phyloP scores from a whole-genome alignment of 2,329 filamentous ascomycete genomes.

The Orbilia javanica region DNA sequence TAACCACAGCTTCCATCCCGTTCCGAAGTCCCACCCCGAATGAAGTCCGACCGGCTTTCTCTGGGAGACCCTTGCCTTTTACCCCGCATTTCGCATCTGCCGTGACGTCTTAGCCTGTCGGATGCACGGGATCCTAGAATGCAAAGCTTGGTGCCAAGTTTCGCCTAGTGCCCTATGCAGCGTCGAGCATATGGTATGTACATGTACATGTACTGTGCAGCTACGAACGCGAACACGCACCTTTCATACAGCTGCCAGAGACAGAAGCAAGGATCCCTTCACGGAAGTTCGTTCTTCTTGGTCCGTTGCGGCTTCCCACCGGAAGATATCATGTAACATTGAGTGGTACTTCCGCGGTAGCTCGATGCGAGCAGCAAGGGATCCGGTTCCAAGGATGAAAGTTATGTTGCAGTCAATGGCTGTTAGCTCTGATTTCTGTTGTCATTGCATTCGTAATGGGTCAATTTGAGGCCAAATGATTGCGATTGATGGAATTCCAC shows the following conservation, averaged over 20 bases:
- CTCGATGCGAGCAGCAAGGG: background rate
- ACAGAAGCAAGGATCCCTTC: conserved; percentile 14
- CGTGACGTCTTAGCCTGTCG: conserved; percentile 45
- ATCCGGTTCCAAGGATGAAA: background rate
- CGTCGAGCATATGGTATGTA: background rate
- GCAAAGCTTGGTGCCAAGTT: conserved; percentile 47
- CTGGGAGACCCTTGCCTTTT: conserved; percentile 16
- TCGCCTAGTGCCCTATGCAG: conserved; percentile 41
- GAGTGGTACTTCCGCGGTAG: background rate
- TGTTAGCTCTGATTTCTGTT: background rate
- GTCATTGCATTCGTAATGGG: background rate
- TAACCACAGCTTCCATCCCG: conserved; percentile 9
- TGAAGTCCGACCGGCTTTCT: conserved; percentile 3
- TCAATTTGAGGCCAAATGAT: conserved; percentile 22
- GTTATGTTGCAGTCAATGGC: conserved; percentile 11
- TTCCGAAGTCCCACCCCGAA: conserved; percentile 24
- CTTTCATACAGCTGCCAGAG: background rate
- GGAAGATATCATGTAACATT: conserved; percentile 26
- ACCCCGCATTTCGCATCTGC: conserved; percentile 57
- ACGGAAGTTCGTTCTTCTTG: conserved; percentile 18
- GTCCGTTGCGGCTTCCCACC: conserved; percentile 2
- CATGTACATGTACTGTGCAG: background rate
- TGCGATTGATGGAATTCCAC: conserved; percentile 21
- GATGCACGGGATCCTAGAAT: conserved; percentile 52
- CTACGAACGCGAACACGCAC: background rate